Evolutionary conservation across 2,329 filamentous ascomycete species (phyloP).

Genomic region (Harringtonia lauricola): DNA sequence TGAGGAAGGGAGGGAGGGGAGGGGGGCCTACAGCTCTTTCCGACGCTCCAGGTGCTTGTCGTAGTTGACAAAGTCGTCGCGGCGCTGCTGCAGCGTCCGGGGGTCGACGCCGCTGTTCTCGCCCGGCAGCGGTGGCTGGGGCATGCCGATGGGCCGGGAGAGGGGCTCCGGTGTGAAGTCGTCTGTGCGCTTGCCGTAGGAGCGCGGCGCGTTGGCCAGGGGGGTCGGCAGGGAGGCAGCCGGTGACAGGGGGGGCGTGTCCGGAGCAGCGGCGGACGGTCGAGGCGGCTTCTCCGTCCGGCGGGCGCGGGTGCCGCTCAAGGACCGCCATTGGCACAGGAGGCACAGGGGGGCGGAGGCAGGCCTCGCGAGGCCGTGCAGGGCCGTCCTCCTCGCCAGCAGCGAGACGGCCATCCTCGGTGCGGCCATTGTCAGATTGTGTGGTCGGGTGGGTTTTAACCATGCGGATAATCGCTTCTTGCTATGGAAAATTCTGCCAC

Average conservation of each 20-base stretch:
- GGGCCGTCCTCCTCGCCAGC: neutral
- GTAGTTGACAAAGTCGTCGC: slow-evolving; percentile 74
- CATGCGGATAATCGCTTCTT: no score
- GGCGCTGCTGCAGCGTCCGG: slow-evolving; percentile 55
- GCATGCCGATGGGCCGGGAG: slow-evolving; percentile 71
- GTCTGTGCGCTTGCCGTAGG: slow-evolving; percentile 43
- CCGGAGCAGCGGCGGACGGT: slow-evolving; percentile 9
- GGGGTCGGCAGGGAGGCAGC: slow-evolving; percentile 12
- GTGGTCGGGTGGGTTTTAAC: no score
- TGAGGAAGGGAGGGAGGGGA: neutral
- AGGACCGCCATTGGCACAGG: slow-evolving; percentile 34
- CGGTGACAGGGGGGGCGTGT: slow-evolving; percentile 1
- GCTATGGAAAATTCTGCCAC: no score
- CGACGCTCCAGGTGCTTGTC: slow-evolving; percentile 72
- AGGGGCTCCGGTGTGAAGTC: slow-evolving; percentile 49
- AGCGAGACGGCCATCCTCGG: neutral
- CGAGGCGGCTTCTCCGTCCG: slow-evolving; percentile 17
- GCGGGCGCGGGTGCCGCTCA: slow-evolving; percentile 7
- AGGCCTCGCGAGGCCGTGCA: neutral
- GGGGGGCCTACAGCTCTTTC: slow-evolving; percentile 53
- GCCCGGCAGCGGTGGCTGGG: slow-evolving; percentile 58
- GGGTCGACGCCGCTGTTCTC: slow-evolving; percentile 72
- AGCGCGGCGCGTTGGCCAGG: slow-evolving; percentile 46
- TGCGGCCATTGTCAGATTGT: neutral
- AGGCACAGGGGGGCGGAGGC: slow-evolving; percentile 23